phyloP scores from a whole-genome alignment of 1,284 basidiomycete species.

The Ceraceosorus guamensis region DNA sequence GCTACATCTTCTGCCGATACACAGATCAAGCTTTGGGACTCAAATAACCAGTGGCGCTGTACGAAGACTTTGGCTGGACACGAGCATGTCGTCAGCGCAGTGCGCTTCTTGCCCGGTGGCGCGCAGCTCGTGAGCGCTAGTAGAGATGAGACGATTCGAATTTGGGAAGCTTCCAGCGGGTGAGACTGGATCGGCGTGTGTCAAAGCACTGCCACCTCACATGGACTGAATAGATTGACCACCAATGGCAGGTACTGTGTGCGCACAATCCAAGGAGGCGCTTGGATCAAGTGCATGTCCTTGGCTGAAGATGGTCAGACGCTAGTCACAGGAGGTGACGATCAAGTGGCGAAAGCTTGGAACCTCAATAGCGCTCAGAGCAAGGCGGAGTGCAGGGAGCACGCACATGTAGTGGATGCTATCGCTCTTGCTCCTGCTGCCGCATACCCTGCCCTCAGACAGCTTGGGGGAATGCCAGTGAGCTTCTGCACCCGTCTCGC shows the following conservation, averaged over 20 bases:
- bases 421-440: conserved; percentile 71
- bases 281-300: conserved; percentile 49
- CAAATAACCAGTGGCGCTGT: conserved; percentile 79
- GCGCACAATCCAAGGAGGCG: conserved; percentile 15
- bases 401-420: conserved; percentile 78
- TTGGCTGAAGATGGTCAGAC: conserved; percentile 70
- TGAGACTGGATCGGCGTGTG: conserved; percentile 49
- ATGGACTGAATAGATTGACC: too few species aligned
- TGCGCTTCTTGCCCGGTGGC: conserved; percentile 75
- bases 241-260: conserved; percentile 18
- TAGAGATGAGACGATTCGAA: conserved; percentile 73
- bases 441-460: conserved; percentile 68
- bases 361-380: conserved; percentile 68
- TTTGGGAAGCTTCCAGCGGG: conserved; percentile 80
- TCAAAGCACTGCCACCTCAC: not conserved
- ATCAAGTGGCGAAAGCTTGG: conserved; percentile 67
- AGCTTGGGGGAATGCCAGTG: conserved; percentile 61
- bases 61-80: conserved; percentile 78
- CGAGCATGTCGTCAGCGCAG: conserved; percentile 80
- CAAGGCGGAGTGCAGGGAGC: conserved; percentile 74
- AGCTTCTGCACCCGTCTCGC: too few species aligned
- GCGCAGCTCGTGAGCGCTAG: conserved; percentile 75
- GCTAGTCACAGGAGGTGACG: conserved; percentile 72
- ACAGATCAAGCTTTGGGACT: conserved; percentile 86
- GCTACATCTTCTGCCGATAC: conserved; percentile 83